Evolutionary conservation across 495 filamentous ascomycete genomes (phyloP), one percentile per base, ranked within the genome.

Genomic region (Penicillium crystallinum): DNA sequence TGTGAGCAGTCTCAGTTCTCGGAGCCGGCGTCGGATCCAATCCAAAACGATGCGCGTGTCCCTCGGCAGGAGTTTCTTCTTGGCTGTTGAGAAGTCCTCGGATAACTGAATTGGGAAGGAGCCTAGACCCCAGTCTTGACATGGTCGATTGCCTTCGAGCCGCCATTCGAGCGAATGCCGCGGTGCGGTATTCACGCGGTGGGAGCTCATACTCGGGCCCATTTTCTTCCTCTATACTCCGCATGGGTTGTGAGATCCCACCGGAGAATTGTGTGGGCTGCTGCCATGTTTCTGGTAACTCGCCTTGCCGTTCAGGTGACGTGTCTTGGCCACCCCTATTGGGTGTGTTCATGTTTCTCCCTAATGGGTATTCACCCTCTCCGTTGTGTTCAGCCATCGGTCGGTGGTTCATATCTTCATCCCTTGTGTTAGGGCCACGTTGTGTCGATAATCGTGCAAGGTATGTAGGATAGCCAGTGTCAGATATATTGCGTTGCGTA

Each of bases 131-230:
- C 25, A 81, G 52, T 9, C 77, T 65, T 43, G 77, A 77, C 67
- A 81, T 75, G 12, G 73, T 74, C 10, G 77, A 77, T 49, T 73
- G 76, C 45, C 75, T 70, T 54, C 76, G 70, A 12, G 77, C 72
- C 49, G 73, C 60, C 63, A 73, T 67, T 30, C 72, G 69, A 41
- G 72, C 64, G 21, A 73, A 58, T 6, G 67, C 68, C 25, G 72
- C 64, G 10, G 63, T 63, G 21, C 68, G 69, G 23, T 65, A 60
- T 23, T 69, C 71, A 2, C 64, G 66, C 11, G 65, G 55, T 27
- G 50, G 48, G 8, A 50, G 38, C 29, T 68, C 69, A 44, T 60
- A 40, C 18, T 69, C 63, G 21, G 58, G 36, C 10, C 40, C 57
- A 23, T 56, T 41, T 36, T 74, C 70, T 33, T 73, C 69, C 36